Evolutionary conservation across 1,284 basidiomycete genomes (phyloP), one percentile per base, ranked within the genome.

Genomic region (Heterobasidion occidentale): DNA sequence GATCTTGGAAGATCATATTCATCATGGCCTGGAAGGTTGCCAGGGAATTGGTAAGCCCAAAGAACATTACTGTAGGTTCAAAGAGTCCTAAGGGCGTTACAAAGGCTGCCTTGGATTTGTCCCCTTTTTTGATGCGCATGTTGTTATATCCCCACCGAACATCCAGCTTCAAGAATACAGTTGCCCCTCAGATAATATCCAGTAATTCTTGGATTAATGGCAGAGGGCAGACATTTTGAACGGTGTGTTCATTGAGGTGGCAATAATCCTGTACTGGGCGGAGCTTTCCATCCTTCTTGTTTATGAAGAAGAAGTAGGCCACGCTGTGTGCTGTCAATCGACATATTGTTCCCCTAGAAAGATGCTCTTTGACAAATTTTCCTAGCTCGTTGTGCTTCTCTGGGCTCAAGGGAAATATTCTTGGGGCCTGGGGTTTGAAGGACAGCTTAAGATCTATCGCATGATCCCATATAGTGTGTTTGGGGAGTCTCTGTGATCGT

Each of bases 171-270:
- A 6, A 34, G 46, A 58, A 58, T 2, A 34, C 11, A 2, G 20
- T 46, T 0, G 57, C 54, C 2, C 45, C 53, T 36, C 49, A 42
- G 44, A 58, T 36, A 33, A 54, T 54, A 17, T 58, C 51, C 3
- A 56, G 14, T 4, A 56, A 17, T 36, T 59, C 55, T 15, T 44
- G 35, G 20, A 59, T 56, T 5, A 56, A 42, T 6, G 52, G 52
- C 2, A 59, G 42, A 0, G 52, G 58, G 34, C 56, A 59, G 6
- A 17, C 8, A 34, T 59, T 56, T 20, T 47, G 56, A 11, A 56
- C 34, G 1, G 52, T 59, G 1, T 64, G 52, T 1, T 67, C 60
- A 51, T 59, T 59, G 1, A 59, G 52, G 1, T 47, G 9, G 9
- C 52, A 48, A 36, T 59, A 59, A 38, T 59, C 58, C 65, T 33